These are phyloP conservation scores for Cenchrus americanus DNA, from an alignment of 176 grass and related monocot species.

Conservation along the genomic window DNA sequence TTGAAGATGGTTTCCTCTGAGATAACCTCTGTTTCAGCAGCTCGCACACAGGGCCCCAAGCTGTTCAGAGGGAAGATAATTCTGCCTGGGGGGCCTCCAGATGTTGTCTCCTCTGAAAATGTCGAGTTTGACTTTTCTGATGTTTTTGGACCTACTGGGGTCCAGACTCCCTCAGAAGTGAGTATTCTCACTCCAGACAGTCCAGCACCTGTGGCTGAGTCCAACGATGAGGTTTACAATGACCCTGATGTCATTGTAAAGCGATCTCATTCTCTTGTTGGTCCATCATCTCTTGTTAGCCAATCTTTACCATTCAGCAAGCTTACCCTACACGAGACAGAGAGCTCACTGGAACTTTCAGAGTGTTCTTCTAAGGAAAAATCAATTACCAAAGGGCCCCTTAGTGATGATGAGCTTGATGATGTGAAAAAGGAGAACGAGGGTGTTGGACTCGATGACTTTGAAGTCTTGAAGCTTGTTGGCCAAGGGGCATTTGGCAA, in stretches of 20 bases:
- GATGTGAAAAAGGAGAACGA: constrained; percentile 51
- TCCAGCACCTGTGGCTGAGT: constrained; percentile 52
- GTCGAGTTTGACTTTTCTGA: constrained; percentile 96
- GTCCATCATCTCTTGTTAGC: constrained; percentile 71
- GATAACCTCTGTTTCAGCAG: constrained; percentile 49
- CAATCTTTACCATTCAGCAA: constrained; percentile 77
- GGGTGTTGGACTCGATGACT: constrained; percentile 81
- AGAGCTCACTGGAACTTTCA: constrained; percentile 68
- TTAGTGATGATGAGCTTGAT: constrained; percentile 57
- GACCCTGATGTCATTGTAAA: constrained; percentile 83
- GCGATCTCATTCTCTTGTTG: constrained; percentile 94
- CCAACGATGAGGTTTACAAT: constrained; percentile 67
- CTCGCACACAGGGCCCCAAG: constrained; percentile 53
- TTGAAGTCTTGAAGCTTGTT: constrained; percentile 94
- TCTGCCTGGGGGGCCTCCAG: constrained; percentile 77
- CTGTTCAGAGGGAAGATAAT: constrained; percentile 68
- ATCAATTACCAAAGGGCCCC: constrained; percentile 40
- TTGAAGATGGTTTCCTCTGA: constrained; percentile 85
- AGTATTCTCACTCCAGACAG: constrained; percentile 64
- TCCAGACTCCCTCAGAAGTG: constrained; percentile 56
- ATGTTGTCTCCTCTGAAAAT: constrained; percentile 78
- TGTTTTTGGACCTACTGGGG: constrained; percentile 78
- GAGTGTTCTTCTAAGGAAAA: constrained; percentile 67
- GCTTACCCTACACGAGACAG: constrained; percentile 68
- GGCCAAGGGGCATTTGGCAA: constrained; percentile 98